A percentile compares a stretch with the other conserved stretches of the same genome.
Conservation (phyloP, 2,329 filamentous ascomycete genomes). For the Ceratocystis destructans region DNA sequence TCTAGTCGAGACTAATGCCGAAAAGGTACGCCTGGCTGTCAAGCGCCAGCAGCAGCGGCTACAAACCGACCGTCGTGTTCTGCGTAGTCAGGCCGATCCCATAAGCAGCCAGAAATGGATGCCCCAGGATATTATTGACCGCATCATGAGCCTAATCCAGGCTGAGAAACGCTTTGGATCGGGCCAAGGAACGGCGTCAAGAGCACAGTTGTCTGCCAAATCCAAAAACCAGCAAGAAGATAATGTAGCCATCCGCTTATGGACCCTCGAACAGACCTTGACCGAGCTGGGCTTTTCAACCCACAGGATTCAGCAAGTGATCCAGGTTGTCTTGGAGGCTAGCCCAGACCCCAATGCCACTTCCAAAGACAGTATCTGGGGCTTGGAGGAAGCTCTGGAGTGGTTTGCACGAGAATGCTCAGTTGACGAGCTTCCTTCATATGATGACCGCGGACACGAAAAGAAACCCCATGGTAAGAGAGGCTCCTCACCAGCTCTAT, state of each 20-base stretch:
- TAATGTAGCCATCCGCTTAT: conserved; percentile 64
- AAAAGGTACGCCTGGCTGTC: conserved; percentile 67
- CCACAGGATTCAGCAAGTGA: conserved; percentile 45
- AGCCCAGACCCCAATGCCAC: conserved; percentile 42
- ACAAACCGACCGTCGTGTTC: conserved; percentile 71
- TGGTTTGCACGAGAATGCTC: conserved; percentile 74
- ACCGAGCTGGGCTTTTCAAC: conserved; percentile 53
- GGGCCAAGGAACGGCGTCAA: conserved; percentile 25
- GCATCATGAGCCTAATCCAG: conserved; percentile 59
- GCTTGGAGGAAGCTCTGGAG: conserved; percentile 73
- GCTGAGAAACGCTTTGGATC: conserved; percentile 44
- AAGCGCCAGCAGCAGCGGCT: conserved; percentile 61
- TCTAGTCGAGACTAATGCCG: conserved; percentile 69
- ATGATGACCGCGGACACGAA: conserved; percentile 39
- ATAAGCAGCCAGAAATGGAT: conserved; percentile 68
- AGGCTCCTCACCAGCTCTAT: neutral
- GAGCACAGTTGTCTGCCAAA: conserved; percentile 32
- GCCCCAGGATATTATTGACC: conserved; percentile 61
- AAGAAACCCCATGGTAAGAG: conserved; percentile 28
- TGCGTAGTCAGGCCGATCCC: conserved; percentile 63
- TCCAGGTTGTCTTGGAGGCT: conserved; percentile 54
- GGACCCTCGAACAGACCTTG: conserved; percentile 69
- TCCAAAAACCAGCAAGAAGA: conserved; percentile 50
- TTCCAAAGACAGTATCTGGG: conserved; percentile 60
- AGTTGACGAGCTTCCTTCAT: conserved; percentile 55